Percentiles rank a stretch among this genome's conserved stretches.
Evolutionary conservation across 768 basidiomycete species (phyloP).

Genomic region (Boletus vinaceobasis): DNA sequence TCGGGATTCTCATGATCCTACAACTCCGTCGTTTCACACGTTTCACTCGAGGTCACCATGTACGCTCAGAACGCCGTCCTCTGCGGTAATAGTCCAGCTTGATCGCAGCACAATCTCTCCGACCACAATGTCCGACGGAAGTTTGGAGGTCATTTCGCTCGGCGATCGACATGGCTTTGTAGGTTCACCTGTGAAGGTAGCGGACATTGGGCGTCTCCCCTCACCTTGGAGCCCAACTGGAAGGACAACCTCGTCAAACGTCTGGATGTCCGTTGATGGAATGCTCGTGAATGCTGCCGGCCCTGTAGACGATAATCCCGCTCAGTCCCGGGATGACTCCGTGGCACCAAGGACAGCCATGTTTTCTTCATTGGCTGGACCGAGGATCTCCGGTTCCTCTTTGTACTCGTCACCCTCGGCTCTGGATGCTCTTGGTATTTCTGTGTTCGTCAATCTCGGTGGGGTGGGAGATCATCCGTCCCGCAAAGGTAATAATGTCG

Average conservation of each 20-base stretch:
- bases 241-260: neutral
- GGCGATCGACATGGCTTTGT: conserved; percentile 8
- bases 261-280: conserved; percentile 28
- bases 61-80: conserved; percentile 13
- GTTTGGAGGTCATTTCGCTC: conserved; percentile 23
- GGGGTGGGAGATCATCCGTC: neutral
- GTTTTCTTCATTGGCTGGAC: neutral
- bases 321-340: neutral
- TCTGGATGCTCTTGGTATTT: conserved; percentile 18
- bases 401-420: conserved; percentile 15
- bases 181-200: conserved; percentile 4
- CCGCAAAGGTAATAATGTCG: neutral
- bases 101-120: conserved; percentile 25
- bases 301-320: neutral
- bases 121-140: conserved; percentile 23
- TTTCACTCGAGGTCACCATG: conserved; percentile 2
- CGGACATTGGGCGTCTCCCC: conserved; percentile 14
- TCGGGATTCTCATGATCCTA: neutral
- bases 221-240: conserved; percentile 31
- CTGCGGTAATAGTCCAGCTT: conserved; percentile 13
- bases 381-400: conserved; percentile 3
- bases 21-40: conserved; percentile 4
- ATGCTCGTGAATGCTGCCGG: conserved; percentile 15
- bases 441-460: conserved; percentile 15
- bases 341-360: neutral